Conservation (phyloP, 116 monocot genomes). For the Iris pallida region DNA sequence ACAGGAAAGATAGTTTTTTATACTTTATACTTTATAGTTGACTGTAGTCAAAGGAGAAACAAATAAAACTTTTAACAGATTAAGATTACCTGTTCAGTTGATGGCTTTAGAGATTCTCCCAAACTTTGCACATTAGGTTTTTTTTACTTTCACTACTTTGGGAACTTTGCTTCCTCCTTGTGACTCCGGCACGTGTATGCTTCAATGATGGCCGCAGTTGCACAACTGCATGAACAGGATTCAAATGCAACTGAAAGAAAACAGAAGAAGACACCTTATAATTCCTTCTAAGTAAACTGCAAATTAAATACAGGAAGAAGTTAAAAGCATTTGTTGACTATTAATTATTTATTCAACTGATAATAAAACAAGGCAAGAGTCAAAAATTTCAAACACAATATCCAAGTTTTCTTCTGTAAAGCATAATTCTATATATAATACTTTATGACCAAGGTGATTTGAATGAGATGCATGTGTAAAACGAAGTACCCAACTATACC, state of each 20-base stretch:
- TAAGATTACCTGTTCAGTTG: neutral
- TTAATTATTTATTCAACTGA: too few species aligned
- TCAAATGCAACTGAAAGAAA: slow-evolving; percentile 71
- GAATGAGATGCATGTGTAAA: too few species aligned
- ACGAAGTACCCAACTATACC: too few species aligned
- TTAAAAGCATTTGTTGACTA: too few species aligned
- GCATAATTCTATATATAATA: too few species aligned
- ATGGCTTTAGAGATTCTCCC: neutral
- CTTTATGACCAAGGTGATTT: too few species aligned
- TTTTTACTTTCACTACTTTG: neutral
- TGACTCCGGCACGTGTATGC: slow-evolving; percentile 3
- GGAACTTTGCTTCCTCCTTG: neutral
- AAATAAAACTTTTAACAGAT: neutral
- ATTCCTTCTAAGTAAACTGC: too few species aligned
- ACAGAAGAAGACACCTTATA: neutral
- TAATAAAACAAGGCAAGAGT: too few species aligned
- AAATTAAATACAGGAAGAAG: too few species aligned
- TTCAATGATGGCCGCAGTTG: slow-evolving; percentile 51
- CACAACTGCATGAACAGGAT: slow-evolving; percentile 65
- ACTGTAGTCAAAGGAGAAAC: neutral
- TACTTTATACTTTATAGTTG: neutral
- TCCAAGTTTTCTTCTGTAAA: too few species aligned
- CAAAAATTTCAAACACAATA: too few species aligned
- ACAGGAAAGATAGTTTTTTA: too few species aligned
- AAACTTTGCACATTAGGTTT: slow-evolving; percentile 6